Base-by-base conservation (phyloP, 2,329 filamentous ascomycete genomes). In the Seiridium cupressi region DNA sequence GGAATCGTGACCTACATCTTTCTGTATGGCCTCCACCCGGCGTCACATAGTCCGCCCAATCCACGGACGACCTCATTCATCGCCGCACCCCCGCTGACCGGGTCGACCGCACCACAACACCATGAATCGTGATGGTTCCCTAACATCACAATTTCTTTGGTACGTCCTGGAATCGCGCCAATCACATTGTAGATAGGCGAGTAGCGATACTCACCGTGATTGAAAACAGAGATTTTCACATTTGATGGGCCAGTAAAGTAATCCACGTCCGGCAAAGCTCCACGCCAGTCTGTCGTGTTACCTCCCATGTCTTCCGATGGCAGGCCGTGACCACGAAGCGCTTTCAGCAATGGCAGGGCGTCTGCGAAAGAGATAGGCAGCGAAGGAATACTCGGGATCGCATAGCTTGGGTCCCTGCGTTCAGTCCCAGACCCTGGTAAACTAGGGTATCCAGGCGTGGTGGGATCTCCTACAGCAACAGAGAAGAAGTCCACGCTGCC, bases 51-150 rank as follows among this genome's bases (percentile, higher is more conserved):
- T 48, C 81, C 75, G 6, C 88, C 88, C 65, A 91, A 89, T 40
- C 84, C 84, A 44, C 87, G 80, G 51, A 90, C 82, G 3, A 91
- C 83, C 66, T 92, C 89, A 62, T 89, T 89, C 54, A 92, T 73
- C 0, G 84, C 85, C 4, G 89, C 88, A 34, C 86, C 89, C 59
- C 89, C 89, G 62, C 86, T 88, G 73, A 91, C 90, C 0, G 89
- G 89, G 66, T 92, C 89, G 10, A 81, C 87, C 26, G 89, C 88
- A 32, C 89, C 89, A 35, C 89, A 85, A 69, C 90, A 86, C 89
- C 89, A 92, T 0, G 89, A 88, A 73, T 92, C 89, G 31, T 89
- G 83, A 69, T 92, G 89, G 66, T 91, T 91, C 7, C 89, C 89
- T 49, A 92, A 74, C 9, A 92, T 78, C 49, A 92, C 77, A 1